Base-by-base conservation (phyloP, 306 rosid genomes). In the Abrus precatorius region DNA sequence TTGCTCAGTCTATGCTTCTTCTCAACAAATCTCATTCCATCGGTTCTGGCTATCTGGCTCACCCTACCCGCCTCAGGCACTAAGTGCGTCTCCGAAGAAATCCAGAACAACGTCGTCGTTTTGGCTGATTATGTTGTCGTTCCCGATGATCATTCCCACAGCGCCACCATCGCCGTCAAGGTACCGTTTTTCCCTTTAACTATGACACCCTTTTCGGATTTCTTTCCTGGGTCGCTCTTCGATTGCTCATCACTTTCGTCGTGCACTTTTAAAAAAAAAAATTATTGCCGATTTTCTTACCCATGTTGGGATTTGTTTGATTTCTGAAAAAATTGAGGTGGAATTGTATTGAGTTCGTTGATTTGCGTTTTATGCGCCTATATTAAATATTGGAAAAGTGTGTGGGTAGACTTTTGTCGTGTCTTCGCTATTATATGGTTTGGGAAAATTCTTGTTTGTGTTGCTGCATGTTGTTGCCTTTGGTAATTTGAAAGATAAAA, bases 31-130 rank as follows among this genome's bases (percentile, higher is more conserved):
- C 34, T 82, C 10, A 29, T 84, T 11, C 77, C 71, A 30, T 73
- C 82, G 29, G 72, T 76, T 32, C 63, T 86, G 40, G 89, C 90
- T 56, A 78, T 91, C 29, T 87, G 93, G 93, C 83, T 91, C 55
- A 87, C 86, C 33, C n/a, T 95, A 28, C 97, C 98, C 1, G 0
- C 83, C 6, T 10, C 89, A 9, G 94, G 90, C 3, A 91, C 93
- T 47, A 95, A 95, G 83, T 95, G 99, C 82, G 99, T 95, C 77
- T 90, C 97, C 47, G 99, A 95, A 85, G 99, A 95, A 91, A 92
- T 93, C 89, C 99, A 93, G 69, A 87, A 69, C 68, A 90, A 95
- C 90, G 93, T 95, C 57, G 93, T 95, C 61, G 97, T 95, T 91
- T 89, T 93, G 84, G 97, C 90, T 12, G 99, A 95, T 14, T 95